Evolutionary conservation across 306 rosid genomes (phyloP), one percentile per base, ranked within the genome.

Genomic region (Lablab purpureus): DNA sequence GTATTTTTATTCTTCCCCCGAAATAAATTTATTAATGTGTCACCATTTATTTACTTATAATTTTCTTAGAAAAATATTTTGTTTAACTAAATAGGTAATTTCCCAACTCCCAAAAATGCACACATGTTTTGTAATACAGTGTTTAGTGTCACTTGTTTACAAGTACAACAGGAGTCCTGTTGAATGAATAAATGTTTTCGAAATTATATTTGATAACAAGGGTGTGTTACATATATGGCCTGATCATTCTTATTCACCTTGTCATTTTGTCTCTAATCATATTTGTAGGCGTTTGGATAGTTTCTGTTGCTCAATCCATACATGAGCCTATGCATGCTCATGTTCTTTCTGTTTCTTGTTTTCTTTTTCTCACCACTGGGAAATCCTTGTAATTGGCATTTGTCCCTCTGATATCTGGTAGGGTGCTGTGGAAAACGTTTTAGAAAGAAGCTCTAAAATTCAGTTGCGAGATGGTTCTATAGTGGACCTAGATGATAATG

Each of bases 371-470:
- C 47, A 65, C 22, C 68, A 3, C 17, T 43, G 28, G 49, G 28
- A 36, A 73, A 27, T 67, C 34, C 73, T 75, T 62, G 18, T 40
- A 43, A 62, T 45, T 77, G 81, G 81, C 78, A 30, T 40, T 67
- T 76, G 49, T 7, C 28, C 23, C 71, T 77, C 71, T 77, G 25
- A 84, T 81, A 12, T 82, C 46, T 85, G 78, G 83, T 84, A 95
- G 99, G 99, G 98, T 81, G 97, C 99, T 1, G 97, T 89, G 0
- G 99, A 92, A 78, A 90, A 91, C 80, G 67, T 95, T 71, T 70
- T 95, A 83, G 97, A 95, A 30, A 85, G 99, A 80, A 90, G 99
- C 88, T 68, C 92, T 60, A 87, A 23, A 67, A 73, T 92, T 87
- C 97, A 91, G 87, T 80, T 92, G 82, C 82, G 86, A 55, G 93